Evolutionary conservation across 176 grass and related monocot genomes (phyloP).

Genomic region (Lolium multiflorum): DNA sequence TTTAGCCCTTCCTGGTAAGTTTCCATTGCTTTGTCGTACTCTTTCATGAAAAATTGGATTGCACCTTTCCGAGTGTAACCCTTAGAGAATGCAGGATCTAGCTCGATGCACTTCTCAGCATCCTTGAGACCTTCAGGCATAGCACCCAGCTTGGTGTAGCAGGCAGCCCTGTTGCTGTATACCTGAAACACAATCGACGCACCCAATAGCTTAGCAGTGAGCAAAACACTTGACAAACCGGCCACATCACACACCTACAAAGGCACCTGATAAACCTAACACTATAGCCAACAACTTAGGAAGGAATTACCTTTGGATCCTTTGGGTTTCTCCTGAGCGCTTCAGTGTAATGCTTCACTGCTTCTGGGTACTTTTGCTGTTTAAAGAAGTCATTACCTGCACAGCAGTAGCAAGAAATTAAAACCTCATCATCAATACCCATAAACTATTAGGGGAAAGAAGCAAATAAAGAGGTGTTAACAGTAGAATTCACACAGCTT

Average conservation of each 20-base stretch:
- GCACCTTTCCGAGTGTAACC: slow-evolving; percentile 97
- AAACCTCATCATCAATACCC: not conserved
- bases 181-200: slow-evolving; percentile 55
- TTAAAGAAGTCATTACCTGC: slow-evolving; percentile 94
- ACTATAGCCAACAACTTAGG: not conserved
- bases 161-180: slow-evolving; percentile 98
- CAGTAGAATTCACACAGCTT: not conserved
- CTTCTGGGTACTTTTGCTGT: slow-evolving; percentile 92
- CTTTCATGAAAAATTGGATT: slow-evolving; percentile 99
- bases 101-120: slow-evolving; percentile 94
- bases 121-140: slow-evolving; percentile 98
- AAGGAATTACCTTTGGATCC: slow-evolving; percentile 63
- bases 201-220: slow-evolving; percentile 5
- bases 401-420: not conserved
- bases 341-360: slow-evolving; percentile 92
- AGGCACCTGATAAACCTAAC: no score
- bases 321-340: slow-evolving; percentile 87
- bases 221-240: no score
- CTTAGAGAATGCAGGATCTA: slow-evolving; percentile 92
- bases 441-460: not conserved
- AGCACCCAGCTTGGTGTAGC: slow-evolving; percentile 91
- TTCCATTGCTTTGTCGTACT: slow-evolving; percentile 89
- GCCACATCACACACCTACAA: no score
- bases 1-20: slow-evolving; percentile 98
- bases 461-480: slow-evolving; percentile 28